Base-by-base conservation (phyloP, 352 stramenopile genomes). In the Pythium brassicae region DNA sequence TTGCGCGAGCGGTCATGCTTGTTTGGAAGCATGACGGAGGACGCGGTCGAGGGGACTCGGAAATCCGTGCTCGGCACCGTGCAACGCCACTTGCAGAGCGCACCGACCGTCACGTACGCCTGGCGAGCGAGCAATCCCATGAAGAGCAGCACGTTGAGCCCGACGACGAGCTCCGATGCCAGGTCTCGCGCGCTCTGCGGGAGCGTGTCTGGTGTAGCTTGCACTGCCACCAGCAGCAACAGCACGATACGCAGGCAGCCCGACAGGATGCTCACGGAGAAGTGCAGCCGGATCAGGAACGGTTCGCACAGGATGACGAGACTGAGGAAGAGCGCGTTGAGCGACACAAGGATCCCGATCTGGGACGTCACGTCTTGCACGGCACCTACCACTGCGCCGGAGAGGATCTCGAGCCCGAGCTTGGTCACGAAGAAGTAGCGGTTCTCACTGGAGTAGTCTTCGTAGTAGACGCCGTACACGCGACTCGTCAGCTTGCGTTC, bases 381-480 rank as follows among this genome's bases (percentile, higher is more conserved):
- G 2, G 59, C 62, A 20, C 63, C 75, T 2, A 83, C 57, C 10
- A 83, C 59, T 3, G 60, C 71, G 1, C 75, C 75, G 0, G 68
- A 81, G 25, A 62, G 63, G 25, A 74, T 62, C 51, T 83, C 75
- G 26, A 81, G 66, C 3, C 67, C 53, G 57, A 82, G 58, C 50
- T 78, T 82, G 12, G 61, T 59, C 34, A 79, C 58, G 48, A 83
- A 83, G 29, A 83, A 86, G 51, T 77, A 83, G 42, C 55, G 29
- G 63, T 81, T 86, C 26, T 66, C 57, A n/a, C 63, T 53, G 8
- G 52, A 76, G 43, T 69, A 86, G 34, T 81, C 72, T 23, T 78
- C 70, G 59, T 83, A 85, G 29, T 78, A 78, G 23, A 49, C 71
- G 34, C 69, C 74, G 43, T 80, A 85, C 3, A 65, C 66, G 29